A percentile compares a stretch with the other conserved stretches of the same genome.
phyloP scores from a whole-genome alignment of 768 basidiomycete genomes.

The Hericium alpestre region DNA sequence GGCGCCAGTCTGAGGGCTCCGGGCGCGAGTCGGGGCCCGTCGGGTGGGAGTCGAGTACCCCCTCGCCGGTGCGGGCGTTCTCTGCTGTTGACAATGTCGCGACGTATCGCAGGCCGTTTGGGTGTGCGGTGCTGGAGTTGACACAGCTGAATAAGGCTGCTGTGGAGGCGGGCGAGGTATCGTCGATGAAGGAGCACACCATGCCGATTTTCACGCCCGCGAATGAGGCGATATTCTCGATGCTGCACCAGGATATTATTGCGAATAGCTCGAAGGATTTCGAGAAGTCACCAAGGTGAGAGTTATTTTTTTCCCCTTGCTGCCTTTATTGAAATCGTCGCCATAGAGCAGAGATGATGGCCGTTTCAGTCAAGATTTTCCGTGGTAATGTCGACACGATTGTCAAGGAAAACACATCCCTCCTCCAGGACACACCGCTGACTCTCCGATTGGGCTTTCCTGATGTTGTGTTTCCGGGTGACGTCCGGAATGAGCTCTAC shows the following conservation, averaged over 20 bases:
- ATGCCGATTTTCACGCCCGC: slow-evolving; percentile 84
- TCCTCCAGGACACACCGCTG: slow-evolving; percentile 71
- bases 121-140: slow-evolving; percentile 88
- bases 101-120: slow-evolving; percentile 79
- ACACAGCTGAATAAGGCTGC: slow-evolving; percentile 62
- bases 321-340: background rate
- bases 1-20: slow-evolving; percentile 27
- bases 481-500: slow-evolving; percentile 89
- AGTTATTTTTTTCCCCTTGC: slow-evolving; percentile 1
- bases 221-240: slow-evolving; percentile 81
- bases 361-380: slow-evolving; percentile 78
- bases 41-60: slow-evolving; percentile 7
- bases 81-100: slow-evolving; percentile 24
- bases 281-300: slow-evolving; percentile 72
- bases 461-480: slow-evolving; percentile 90
- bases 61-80: slow-evolving; percentile 17
- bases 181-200: slow-evolving; percentile 59
- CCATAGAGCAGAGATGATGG: slow-evolving; percentile 73
- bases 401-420: slow-evolving; percentile 72
- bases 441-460: slow-evolving; percentile 88
- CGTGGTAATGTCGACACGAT: slow-evolving; percentile 71
- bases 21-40: slow-evolving; percentile 19
- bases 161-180: slow-evolving; percentile 51
- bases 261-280: slow-evolving; percentile 66
- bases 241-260: slow-evolving; percentile 92